Conservation (phyloP, 225 moss, liverwort and hornwort species). For the Sphagnum contortum region DNA sequence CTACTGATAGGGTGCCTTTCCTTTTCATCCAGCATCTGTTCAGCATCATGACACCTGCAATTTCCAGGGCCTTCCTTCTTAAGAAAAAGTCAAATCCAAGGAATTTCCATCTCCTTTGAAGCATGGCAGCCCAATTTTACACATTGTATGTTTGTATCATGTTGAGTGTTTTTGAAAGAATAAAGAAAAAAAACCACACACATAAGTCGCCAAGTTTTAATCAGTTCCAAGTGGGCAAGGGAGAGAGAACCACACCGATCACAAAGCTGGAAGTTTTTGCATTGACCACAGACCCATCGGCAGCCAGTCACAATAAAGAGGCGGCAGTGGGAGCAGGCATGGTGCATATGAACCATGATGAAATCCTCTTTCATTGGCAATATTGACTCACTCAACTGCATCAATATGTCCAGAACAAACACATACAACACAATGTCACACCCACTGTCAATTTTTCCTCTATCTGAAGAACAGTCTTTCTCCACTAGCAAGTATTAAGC, state of each 20-base stretch:
- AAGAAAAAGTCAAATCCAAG: neutral
- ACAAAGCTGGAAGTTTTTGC: constrained; percentile 91
- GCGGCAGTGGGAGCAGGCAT: constrained; percentile 88
- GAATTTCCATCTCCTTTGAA: too few species aligned
- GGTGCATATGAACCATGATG: constrained; percentile 99
- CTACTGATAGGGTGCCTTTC: constrained; percentile 64
- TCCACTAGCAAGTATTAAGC: too few species aligned
- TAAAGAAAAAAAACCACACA: too few species aligned
- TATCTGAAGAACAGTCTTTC: too few species aligned
- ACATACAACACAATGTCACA: too few species aligned
- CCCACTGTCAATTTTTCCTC: too few species aligned
- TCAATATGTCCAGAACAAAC: neutral
- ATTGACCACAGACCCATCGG: constrained; percentile 89
- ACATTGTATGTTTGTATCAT: too few species aligned
- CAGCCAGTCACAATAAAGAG: constrained; percentile 63
- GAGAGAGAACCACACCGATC: constrained; percentile 9
- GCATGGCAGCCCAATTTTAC: too few species aligned
- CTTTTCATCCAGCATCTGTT: constrained; percentile 73
- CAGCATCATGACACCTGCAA: constrained; percentile 70
- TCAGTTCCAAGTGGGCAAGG: too few species aligned
- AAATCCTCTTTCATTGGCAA: constrained; percentile 99
- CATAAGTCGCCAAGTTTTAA: too few species aligned
- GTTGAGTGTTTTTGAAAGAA: too few species aligned
- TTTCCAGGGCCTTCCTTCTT: too few species aligned
- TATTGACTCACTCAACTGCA: constrained; percentile 97